A percentile compares a stretch with the other conserved stretches of the same genome.
Conservation (phyloP, 176 grass and related monocot species). For the Alloteropsis semialata region DNA sequence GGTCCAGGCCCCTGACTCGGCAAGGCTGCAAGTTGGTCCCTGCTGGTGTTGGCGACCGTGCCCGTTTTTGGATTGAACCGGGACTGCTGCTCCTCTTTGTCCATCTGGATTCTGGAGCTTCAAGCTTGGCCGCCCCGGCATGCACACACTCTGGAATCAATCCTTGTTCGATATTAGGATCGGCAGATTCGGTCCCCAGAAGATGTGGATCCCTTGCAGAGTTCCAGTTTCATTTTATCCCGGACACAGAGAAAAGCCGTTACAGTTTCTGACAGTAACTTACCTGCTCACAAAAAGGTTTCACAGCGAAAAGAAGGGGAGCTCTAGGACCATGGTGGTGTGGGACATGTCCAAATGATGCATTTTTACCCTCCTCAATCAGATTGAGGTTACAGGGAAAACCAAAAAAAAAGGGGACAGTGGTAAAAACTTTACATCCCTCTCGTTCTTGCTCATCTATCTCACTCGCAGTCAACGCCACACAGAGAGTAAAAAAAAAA, state of each 20-base stretch:
- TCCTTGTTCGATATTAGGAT: not conserved
- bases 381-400: not conserved
- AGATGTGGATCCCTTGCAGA: not conserved
- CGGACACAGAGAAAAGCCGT: not conserved
- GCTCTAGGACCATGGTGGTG: not conserved
- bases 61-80: not conserved
- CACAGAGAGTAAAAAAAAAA: not conserved
- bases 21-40: not conserved
- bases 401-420: not conserved
- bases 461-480: not conserved
- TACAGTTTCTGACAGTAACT: not conserved
- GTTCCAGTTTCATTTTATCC: not conserved
- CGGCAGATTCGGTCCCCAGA: not conserved
- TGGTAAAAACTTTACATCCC: constrained; percentile 16
- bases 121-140: not conserved
- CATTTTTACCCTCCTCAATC: not conserved
- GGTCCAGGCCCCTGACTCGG: not conserved
- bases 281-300: not conserved
- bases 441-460: constrained; percentile 17
- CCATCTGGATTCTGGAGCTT: not conserved
- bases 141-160: not conserved
- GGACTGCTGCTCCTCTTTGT: not conserved
- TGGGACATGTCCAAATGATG: not conserved
- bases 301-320: not conserved
- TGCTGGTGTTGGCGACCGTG: not conserved